These are phyloP conservation scores for Vaccinium darrowii DNA, from an alignment of 148 eudicot species.

Conservation along the genomic window DNA sequence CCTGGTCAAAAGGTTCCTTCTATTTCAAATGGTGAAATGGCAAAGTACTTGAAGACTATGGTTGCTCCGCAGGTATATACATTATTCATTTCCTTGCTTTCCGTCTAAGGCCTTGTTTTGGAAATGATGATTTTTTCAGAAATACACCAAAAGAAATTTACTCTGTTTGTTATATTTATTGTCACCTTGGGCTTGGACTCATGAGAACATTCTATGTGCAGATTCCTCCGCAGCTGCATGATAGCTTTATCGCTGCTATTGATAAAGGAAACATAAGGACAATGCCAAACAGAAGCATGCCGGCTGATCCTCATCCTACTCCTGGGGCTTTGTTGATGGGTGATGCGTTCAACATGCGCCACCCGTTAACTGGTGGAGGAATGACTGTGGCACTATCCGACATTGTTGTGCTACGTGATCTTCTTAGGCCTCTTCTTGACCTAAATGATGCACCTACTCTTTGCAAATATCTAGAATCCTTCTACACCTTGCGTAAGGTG, in stretches of 20 bases:
- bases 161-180: background rate
- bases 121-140: background rate
- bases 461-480: slow-evolving; percentile 78
- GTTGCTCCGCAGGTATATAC: slow-evolving; percentile 68
- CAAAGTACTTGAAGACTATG: slow-evolving; percentile 65
- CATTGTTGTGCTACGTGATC: slow-evolving; percentile 70
- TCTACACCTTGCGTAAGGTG: slow-evolving; percentile 84
- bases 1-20: slow-evolving; percentile 93
- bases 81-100: background rate
- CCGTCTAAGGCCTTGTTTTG: background rate
- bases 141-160: background rate
- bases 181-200: background rate
- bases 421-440: slow-evolving; percentile 66
- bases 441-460: slow-evolving; percentile 63
- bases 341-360: slow-evolving; percentile 94
- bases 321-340: slow-evolving; percentile 91
- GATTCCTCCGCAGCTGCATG: slow-evolving; percentile 67
- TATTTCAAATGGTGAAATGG: slow-evolving; percentile 71
- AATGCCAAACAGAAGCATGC: slow-evolving; percentile 89
- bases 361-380: slow-evolving; percentile 91
- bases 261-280: slow-evolving; percentile 69
- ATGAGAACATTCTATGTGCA: slow-evolving; percentile 22
- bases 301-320: slow-evolving; percentile 73
- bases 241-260: slow-evolving; percentile 58
- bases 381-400: slow-evolving; percentile 93